Evolutionary conservation across 1,139 yeast species (phyloP), one percentile per base, ranked within the genome.

Genomic region (Debaryomycetaceae sp.): DNA sequence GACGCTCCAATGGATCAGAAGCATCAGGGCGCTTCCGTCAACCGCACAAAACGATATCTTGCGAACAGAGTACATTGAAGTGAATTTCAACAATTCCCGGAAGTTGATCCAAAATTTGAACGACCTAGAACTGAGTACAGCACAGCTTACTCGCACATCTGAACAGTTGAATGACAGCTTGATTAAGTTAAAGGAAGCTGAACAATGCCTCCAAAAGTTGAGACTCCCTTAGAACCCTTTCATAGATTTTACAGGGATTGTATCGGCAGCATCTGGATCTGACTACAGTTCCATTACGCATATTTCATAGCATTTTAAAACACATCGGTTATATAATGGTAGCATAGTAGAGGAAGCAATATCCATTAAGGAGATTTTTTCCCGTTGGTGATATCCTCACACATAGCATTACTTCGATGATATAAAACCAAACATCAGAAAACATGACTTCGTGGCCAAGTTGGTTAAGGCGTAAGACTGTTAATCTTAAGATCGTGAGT

Each of bases 381-480:
- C n/a, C n/a, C n/a, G n/a, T n/a, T n/a, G n/a, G n/a, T n/a, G n/a
- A n/a, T n/a, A n/a, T n/a, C n/a, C n/a, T n/a, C n/a, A n/a, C n/a
- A n/a, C n/a, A n/a, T n/a, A n/a, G n/a, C n/a, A n/a, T n/a, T n/a
- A n/a, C n/a, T n/a, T n/a, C n/a, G n/a, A n/a, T n/a, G n/a, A n/a
- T n/a, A n/a, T n/a, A n/a, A n/a, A n/a, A n/a, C n/a, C n/a, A n/a
- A n/a, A n/a, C n/a, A n/a, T n/a, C n/a, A n/a, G 26, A 8, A 22
- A 22, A 22, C 18, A 14, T 17, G 67, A 59, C 67, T 63, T 53
- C 68, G 67, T 63, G 68, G 68, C 68, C 69, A 63, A 63, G 68
- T 51, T 63, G 69, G 69, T 53, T 63, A 63, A 63, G 69, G 69
- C 69, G 68, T 63, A 59, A 53, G 68, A 63, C 68, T 64, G 68